Evolutionary conservation across 352 stramenopile genomes (phyloP), one percentile per base, ranked within the genome.

Genomic region (Elongisporangium anandrum): DNA sequence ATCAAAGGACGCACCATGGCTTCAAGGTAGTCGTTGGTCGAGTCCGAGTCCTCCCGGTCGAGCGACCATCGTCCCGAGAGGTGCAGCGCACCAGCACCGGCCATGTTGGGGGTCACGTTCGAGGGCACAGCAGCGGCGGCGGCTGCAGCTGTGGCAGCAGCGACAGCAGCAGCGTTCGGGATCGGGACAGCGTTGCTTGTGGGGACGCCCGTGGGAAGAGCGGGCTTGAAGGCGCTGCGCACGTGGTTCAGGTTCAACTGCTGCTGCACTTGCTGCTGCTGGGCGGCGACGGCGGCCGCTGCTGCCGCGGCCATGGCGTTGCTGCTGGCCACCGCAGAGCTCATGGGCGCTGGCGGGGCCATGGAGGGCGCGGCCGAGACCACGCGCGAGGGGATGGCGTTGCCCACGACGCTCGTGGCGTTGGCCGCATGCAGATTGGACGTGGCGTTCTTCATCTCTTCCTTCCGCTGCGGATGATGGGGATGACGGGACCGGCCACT

Each of bases 11-110:
- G 39, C 50, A 85, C 75, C 85, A 95, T 95, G 57, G 87, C 87
- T 64, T 95, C 87, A 50, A 95, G 65, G 62, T 95, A 95, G 66
- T 92, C 83, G 68, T 95, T 94, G 45, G 87, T 95, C 70, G 87
- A 95, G 71, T 95, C 87, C 60, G 87, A 95, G 72, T 90, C 85
- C 17, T 94, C 83, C 26, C 85, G 81, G 64, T 95, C 87, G 19
- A 95, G 70, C 34, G 81, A 87, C 87, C 87, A 95, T 59, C 83
- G 86, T 0, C 87, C 87, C 2, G 87, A 92, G 20, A 95, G 71
- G 63, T 94, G 87, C 59, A 95, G 60, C 13, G 85, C 86, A 12
- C 83, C 82, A 12, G 81, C 84, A 21, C 86, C 86, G 4, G 82
- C 82, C 51, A 77, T 92, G 56, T 92, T 92, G 7, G 76, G 70